A percentile compares a stretch with the other conserved stretches of the same genome.
phyloP scores from a whole-genome alignment of 106 monocot genomes.

The Acanthochlamys bracteata region DNA sequence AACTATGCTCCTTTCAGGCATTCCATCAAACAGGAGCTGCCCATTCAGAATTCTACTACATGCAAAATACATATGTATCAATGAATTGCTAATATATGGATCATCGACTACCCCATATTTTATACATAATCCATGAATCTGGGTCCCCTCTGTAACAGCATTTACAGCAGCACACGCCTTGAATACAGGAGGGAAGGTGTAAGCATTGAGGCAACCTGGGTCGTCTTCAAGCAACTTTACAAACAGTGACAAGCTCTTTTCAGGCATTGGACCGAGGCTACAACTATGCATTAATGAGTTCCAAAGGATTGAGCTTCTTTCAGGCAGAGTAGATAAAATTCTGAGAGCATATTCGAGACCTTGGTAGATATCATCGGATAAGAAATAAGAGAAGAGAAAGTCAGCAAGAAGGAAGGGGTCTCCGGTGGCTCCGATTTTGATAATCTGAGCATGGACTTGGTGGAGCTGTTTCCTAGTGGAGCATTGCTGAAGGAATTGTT shows the following conservation, averaged over 20 bases:
- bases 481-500: slow-evolving; percentile 16
- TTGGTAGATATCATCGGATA: too few species aligned
- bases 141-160: slow-evolving; percentile 23
- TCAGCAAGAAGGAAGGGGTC: slow-evolving; percentile 18
- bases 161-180: slow-evolving; percentile 28
- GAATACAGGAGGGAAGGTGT: slow-evolving; percentile 35
- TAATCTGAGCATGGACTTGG: slow-evolving; percentile 29
- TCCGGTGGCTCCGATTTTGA: slow-evolving; percentile 21
- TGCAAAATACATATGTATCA: slow-evolving; percentile 25
- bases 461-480: slow-evolving; percentile 9
- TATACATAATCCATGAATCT: slow-evolving; percentile 26
- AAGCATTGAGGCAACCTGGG: slow-evolving; percentile 16
- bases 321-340: slow-evolving; percentile 15
- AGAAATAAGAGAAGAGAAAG: slow-evolving; percentile 18
- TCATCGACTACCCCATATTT: slow-evolving; percentile 24
- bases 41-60: slow-evolving; percentile 10
- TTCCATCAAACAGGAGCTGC: slow-evolving; percentile 24
- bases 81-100: slow-evolving; percentile 22
- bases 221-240: slow-evolving; percentile 19
- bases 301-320: slow-evolving; percentile 13
- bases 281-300: slow-evolving; percentile 22
- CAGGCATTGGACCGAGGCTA: slow-evolving; percentile 13
- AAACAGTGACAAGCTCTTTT: slow-evolving; percentile 14
- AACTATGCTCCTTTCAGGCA: slow-evolving; percentile 27
- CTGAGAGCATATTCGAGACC: slow-evolving; percentile 12